Evolutionary conservation across 495 filamentous ascomycete genomes (phyloP).

Genomic region (Neurospora sp.): DNA sequence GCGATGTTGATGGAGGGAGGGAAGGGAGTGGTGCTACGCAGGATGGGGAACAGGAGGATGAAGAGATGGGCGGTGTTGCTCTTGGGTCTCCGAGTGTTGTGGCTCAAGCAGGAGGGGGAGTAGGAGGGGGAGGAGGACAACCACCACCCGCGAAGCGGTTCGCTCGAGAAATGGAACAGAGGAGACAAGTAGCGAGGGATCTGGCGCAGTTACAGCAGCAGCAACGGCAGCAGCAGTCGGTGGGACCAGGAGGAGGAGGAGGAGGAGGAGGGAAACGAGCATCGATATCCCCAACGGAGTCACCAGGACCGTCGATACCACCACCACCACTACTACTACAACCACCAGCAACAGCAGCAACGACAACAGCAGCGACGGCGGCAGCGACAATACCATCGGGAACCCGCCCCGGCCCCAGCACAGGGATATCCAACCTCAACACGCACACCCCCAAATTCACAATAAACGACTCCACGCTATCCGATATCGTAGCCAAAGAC

Average conservation of each 20-base stretch:
- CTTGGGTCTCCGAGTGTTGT: neutral
- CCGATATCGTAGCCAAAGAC: slow-evolving; percentile 27
- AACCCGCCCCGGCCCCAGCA: neutral
- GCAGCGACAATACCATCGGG: too few relatives aligned
- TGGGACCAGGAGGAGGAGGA: neutral
- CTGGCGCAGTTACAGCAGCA: neutral
- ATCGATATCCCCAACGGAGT: neutral
- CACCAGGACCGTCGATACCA: neutral
- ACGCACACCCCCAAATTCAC: neutral
- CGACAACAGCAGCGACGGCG: neutral
- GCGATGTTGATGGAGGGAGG: neutral
- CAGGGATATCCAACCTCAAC: neutral
- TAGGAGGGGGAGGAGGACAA: neutral
- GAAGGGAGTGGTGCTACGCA: neutral
- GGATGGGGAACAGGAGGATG: slow-evolving; percentile 3
- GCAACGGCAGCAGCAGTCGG: neutral
- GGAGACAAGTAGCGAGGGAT: neutral
- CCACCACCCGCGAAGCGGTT: neutral
- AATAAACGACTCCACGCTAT: slow-evolving; percentile 11
- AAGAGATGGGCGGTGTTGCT: neutral
- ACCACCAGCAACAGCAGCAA: neutral
- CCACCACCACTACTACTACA: neutral
- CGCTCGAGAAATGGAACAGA: neutral
- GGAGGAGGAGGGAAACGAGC: neutral
- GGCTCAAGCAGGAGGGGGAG: neutral